phyloP scores from a whole-genome alignment of 805 yeast genomes.

The Danielia oregonensis region DNA sequence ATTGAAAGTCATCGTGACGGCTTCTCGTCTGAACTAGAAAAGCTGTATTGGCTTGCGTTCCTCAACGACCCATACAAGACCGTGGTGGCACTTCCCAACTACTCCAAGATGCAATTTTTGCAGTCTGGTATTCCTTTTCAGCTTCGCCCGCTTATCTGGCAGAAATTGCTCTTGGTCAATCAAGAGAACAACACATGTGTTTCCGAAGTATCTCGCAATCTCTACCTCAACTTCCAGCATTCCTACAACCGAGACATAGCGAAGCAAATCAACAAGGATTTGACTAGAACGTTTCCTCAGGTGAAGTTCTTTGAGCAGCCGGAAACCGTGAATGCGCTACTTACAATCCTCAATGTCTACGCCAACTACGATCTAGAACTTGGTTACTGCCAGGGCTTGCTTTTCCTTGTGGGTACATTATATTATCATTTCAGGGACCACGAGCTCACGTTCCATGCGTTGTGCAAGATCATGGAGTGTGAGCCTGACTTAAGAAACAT shows the following conservation, averaged over 20 bases:
- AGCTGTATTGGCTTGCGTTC: constrained; percentile 43
- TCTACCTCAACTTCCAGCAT: constrained; percentile 40
- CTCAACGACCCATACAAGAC: constrained; percentile 43
- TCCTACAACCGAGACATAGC: constrained; percentile 37
- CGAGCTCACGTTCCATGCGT: constrained; percentile 47
- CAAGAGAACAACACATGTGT: constrained; percentile 22
- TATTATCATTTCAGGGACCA: constrained; percentile 36
- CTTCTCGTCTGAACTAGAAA: constrained; percentile 21
- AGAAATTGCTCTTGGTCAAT: constrained; percentile 29
- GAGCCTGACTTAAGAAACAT: constrained; percentile 47
- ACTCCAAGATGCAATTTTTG: constrained; percentile 41
- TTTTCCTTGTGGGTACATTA: constrained; percentile 59
- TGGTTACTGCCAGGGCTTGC: constrained; percentile 67
- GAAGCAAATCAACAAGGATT: constrained; percentile 51
- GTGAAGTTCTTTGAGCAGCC: constrained; percentile 44
- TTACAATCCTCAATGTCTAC: constrained; percentile 56
- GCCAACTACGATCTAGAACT: constrained; percentile 61
- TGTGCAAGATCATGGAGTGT: constrained; percentile 56
- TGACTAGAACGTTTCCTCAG: constrained; percentile 57
- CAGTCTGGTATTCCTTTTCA: constrained; percentile 45
- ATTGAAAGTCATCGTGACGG: constrained; percentile 6
- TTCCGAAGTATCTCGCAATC: constrained; percentile 31
- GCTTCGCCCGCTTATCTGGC: constrained; percentile 45
- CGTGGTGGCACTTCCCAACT: constrained; percentile 44
- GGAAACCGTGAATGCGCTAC: constrained; percentile 44